A percentile compares a stretch with the other conserved stretches of the same genome.
Evolutionary conservation across 2,329 filamentous ascomycete genomes (phyloP).

Genomic region (Neonectria sp.): DNA sequence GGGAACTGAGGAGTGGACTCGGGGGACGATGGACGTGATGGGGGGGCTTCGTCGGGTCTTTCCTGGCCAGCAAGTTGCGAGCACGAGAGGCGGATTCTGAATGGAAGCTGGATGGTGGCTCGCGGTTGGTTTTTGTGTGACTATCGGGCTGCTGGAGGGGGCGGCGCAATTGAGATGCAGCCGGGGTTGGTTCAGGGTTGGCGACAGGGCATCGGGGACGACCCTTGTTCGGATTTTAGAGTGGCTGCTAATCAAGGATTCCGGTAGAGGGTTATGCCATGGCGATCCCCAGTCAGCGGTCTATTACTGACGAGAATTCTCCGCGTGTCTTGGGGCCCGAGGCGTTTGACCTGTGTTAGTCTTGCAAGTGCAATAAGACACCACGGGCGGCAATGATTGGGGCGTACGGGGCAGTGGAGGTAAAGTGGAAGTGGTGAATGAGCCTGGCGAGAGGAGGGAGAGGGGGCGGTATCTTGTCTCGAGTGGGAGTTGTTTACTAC

Average conservation of each 20-base stretch:
- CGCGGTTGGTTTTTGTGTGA: constrained; percentile 66
- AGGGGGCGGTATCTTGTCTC: constrained; percentile 40
- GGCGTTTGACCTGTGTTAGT: constrained; percentile 43
- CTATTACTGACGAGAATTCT: constrained; percentile 55
- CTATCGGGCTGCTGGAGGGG: constrained; percentile 56
- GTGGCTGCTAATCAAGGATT: constrained; percentile 58
- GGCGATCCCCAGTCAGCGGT: constrained; percentile 48
- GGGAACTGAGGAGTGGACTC: constrained; percentile 51
- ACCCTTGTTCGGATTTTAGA: constrained; percentile 55
- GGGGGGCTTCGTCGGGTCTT: constrained; percentile 47
- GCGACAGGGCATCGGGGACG: constrained; percentile 54
- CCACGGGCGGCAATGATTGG: constrained; percentile 40
- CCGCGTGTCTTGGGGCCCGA: constrained; percentile 51
- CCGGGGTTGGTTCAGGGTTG: constrained; percentile 59
- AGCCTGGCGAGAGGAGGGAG: constrained; percentile 33
- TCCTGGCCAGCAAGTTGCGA: constrained; percentile 47
- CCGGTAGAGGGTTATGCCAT: constrained; percentile 51
- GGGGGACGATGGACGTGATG: constrained; percentile 39
- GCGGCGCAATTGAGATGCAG: constrained; percentile 60
- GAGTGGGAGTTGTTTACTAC: constrained; percentile 34
- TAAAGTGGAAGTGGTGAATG: constrained; percentile 31
- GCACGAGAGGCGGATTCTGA: constrained; percentile 49
- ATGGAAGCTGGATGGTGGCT: constrained; percentile 57
- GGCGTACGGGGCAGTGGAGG: constrained; percentile 20
- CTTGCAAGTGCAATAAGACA: constrained; percentile 49